A percentile compares a stretch with the other conserved stretches of the same genome.
Conservation (phyloP, 78 protist genomes). For the Dictyostelium brefeldianum region DNA sequence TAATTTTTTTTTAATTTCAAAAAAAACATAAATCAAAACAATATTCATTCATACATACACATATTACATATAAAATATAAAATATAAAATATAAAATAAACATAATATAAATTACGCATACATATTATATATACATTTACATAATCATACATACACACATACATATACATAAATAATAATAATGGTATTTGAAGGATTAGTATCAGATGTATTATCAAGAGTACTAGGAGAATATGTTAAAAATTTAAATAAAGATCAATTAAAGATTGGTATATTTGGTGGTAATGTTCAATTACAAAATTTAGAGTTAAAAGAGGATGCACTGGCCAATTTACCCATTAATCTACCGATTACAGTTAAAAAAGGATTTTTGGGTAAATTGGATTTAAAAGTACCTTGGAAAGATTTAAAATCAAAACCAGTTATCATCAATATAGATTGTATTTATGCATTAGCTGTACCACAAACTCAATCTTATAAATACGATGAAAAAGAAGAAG, state of each 20-base stretch:
- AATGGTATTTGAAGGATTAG: conserved; percentile 87
- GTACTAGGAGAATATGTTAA: conserved; percentile 85
- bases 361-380: conserved; percentile 82
- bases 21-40: too few species aligned
- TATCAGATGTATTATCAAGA: conserved; percentile 78
- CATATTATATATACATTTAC: too few species aligned
- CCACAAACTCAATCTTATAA: conserved; percentile 63
- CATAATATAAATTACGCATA: too few species aligned
- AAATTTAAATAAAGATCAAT: conserved; percentile 80
- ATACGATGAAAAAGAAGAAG: conserved; percentile 72
- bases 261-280: conserved; percentile 82
- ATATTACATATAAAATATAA: too few species aligned
- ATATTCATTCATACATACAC: too few species aligned
- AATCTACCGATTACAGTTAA: conserved; percentile 60
- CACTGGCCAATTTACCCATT: conserved; percentile 79
- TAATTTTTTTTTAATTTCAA: too few species aligned
- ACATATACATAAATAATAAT: not conserved
- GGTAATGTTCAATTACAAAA: conserved; percentile 78
- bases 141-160: too few species aligned
- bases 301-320: conserved; percentile 74
- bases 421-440: conserved; percentile 75
- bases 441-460: conserved; percentile 51
- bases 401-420: conserved; percentile 84
- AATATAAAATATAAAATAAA: too few species aligned
- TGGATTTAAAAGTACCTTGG: conserved; percentile 87